phyloP scores from a whole-genome alignment of 2,329 filamentous ascomycete genomes.

The Monosporascus sp. region DNA sequence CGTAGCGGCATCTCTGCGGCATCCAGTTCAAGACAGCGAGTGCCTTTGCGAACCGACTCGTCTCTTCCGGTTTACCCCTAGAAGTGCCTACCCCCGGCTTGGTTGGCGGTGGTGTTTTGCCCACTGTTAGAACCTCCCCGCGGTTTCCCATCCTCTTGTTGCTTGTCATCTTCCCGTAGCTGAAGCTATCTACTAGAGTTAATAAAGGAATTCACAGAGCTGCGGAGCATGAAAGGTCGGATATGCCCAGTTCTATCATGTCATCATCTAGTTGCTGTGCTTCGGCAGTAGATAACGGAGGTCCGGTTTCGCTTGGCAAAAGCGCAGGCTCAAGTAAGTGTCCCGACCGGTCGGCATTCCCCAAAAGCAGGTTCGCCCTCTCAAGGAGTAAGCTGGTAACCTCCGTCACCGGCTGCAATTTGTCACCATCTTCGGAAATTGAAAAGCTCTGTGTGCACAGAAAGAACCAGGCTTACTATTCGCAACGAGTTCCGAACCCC shows the following conservation, averaged over 20 bases:
- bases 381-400: too few species aligned
- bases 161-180: not conserved
- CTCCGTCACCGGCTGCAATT: too few species aligned
- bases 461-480: too few species aligned
- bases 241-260: too few species aligned
- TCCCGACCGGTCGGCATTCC: not conserved
- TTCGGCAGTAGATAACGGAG: not conserved
- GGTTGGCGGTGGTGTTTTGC: not conserved
- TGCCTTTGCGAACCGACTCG: constrained; percentile 7
- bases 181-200: not conserved
- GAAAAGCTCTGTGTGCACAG: too few species aligned
- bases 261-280: not conserved
- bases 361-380: not conserved
- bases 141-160: not conserved
- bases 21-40: constrained; percentile 46
- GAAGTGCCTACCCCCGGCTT: not conserved
- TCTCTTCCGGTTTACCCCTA: not conserved
- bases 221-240: too few species aligned
- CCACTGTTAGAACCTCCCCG: not conserved
- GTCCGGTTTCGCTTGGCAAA: not conserved
- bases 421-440: too few species aligned
- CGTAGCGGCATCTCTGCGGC: constrained; percentile 63
- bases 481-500: too few species aligned
- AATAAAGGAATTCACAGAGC: not conserved
- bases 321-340: not conserved